These are phyloP conservation scores for Macrophomina pseudophaseolina DNA, from an alignment of 2,329 filamentous ascomycete species.

Conservation along the genomic window DNA sequence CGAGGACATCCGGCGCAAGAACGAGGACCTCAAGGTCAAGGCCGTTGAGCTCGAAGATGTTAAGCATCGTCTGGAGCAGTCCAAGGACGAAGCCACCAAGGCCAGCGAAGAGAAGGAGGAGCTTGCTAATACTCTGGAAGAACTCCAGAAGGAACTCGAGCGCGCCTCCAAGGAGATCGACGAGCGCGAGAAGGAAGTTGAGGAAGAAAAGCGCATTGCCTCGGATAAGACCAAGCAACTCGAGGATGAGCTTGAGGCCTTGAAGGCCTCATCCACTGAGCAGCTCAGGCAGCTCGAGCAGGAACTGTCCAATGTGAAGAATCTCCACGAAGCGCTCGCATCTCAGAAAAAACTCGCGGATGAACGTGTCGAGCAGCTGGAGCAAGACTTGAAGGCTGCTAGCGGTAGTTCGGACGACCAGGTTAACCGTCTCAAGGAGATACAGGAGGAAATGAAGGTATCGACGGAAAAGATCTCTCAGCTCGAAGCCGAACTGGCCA, in stretches of 20 bases:
- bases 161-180: conserved; percentile 22
- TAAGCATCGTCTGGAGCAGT: conserved; percentile 20
- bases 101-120: conserved; percentile 24
- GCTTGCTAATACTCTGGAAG: conserved; percentile 16
- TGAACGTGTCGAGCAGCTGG: conserved; percentile 14
- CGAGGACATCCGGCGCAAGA: conserved; percentile 19
- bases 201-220: conserved; percentile 25
- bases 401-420: conserved; percentile 7
- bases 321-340: conserved; percentile 16
- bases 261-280: conserved; percentile 14
- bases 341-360: conserved; percentile 14
- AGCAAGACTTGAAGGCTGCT: conserved; percentile 22
- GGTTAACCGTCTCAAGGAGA: conserved; percentile 10
- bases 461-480: conserved; percentile 24
- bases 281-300: conserved; percentile 7
- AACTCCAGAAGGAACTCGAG: conserved; percentile 23
- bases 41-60: conserved; percentile 27
- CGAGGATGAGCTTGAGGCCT: conserved; percentile 15
- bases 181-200: conserved; percentile 15
- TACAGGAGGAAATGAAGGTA: conserved; percentile 20
- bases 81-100: conserved; percentile 23
- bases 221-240: conserved; percentile 19
- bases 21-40: conserved; percentile 26
- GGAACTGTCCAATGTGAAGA: conserved; percentile 18
- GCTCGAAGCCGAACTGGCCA: conserved; percentile 11